Percentiles rank a stretch among this genome's conserved stretches.
Conservation (phyloP, 192 early-diverging fungal species). For the Kappamyces sp. region DNA sequence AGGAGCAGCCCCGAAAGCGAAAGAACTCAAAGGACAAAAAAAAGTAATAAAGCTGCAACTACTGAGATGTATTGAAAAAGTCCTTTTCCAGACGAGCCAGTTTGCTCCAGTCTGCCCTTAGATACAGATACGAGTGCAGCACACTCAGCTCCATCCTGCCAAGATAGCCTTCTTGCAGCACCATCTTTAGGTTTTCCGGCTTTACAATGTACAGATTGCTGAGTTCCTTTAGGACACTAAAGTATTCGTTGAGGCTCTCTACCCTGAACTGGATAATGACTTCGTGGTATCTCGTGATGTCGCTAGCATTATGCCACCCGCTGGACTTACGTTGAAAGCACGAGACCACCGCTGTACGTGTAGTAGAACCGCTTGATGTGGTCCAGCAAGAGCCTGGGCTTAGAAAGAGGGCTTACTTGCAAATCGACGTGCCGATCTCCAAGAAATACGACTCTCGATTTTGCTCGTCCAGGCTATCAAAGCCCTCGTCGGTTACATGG, state of each 20-base stretch:
- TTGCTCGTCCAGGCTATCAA: conserved; percentile 59
- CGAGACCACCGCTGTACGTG: conserved; percentile 78
- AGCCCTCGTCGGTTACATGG: conserved; percentile 54
- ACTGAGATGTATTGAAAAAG: neutral
- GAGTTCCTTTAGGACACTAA: conserved; percentile 84
- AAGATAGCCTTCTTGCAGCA: conserved; percentile 78
- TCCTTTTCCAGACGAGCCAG: conserved; percentile 31
- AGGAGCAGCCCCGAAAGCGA: conserved; percentile 2
- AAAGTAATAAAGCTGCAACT: neutral
- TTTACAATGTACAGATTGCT: conserved; percentile 91
- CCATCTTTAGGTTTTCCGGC: conserved; percentile 80
- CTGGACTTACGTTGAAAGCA: conserved; percentile 69
- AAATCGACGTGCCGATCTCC: conserved; percentile 75
- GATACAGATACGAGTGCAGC: conserved; percentile 81
- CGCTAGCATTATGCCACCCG: conserved; percentile 30
- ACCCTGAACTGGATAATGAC: conserved; percentile 69
- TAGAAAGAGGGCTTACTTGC: conserved; percentile 50
- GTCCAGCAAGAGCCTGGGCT: conserved; percentile 73
- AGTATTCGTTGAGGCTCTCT: conserved; percentile 70
- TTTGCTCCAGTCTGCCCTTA: conserved; percentile 72
- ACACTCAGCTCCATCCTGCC: conserved; percentile 71
- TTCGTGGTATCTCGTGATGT: conserved; percentile 93
- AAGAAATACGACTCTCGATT: conserved; percentile 73
- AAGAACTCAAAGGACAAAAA: neutral
- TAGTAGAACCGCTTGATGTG: conserved; percentile 87